Conservation (phyloP, 768 basidiomycete genomes). For the Lanmaoa pseudosensibilis region DNA sequence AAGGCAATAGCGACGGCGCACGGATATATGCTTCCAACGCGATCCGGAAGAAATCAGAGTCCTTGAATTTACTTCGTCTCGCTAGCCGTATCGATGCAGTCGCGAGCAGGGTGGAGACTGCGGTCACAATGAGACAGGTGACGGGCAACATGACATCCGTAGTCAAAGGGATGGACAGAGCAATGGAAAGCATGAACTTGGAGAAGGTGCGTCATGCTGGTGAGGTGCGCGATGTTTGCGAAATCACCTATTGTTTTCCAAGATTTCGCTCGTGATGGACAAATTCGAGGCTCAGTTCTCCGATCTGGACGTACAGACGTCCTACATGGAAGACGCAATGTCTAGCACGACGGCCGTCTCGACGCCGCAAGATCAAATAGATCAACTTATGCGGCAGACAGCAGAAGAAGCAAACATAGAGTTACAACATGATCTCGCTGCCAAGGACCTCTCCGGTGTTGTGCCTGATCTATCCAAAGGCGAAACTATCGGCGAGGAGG, state of each 20-base stretch:
- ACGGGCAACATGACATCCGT: constrained; percentile 97
- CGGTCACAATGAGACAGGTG: constrained; percentile 95
- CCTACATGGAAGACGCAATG: constrained; percentile 98
- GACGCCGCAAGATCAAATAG: constrained; percentile 97
- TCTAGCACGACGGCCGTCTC: constrained; percentile 87
- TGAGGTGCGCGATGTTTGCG: not conserved
- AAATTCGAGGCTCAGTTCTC: constrained; percentile 97
- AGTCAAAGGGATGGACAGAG: constrained; percentile 97
- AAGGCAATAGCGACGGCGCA: constrained; percentile 96
- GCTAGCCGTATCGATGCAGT: constrained; percentile 95
- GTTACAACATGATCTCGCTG: constrained; percentile 83
- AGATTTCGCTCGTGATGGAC: constrained; percentile 99
- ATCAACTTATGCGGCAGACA: constrained; percentile 85
- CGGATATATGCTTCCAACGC: constrained; percentile 98
- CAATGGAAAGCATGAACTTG: constrained; percentile 99
- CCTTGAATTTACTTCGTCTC: constrained; percentile 86
- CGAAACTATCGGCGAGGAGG: constrained; percentile 71
- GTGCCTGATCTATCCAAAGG: constrained; percentile 57
- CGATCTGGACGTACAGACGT: constrained; percentile 96
- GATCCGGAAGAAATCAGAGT: constrained; percentile 96
- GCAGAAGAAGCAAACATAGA: constrained; percentile 98
- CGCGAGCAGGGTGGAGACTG: constrained; percentile 94
- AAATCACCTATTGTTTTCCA: constrained; percentile 1
- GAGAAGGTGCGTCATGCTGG: constrained; percentile 66
- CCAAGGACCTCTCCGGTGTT: constrained; percentile 52